These are phyloP conservation scores for Aspergillus coremiiformis DNA, from an alignment of 495 filamentous ascomycete species.

Conservation along the genomic window DNA sequence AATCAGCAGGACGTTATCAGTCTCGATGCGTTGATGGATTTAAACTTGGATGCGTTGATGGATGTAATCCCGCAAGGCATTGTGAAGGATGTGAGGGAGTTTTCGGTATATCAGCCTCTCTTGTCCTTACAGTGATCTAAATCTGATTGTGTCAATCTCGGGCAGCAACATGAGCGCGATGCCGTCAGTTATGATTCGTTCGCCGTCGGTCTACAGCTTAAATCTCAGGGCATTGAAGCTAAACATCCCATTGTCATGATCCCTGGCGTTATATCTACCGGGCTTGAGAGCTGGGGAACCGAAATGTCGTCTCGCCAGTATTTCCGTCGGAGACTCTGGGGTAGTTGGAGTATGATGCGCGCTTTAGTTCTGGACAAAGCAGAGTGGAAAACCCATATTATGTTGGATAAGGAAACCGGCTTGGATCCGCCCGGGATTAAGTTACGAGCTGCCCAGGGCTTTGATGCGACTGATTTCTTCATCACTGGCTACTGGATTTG, in stretches of 20 bases:
- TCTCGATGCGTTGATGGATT: constrained; percentile 67
- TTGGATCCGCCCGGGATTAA: constrained; percentile 91
- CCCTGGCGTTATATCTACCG: constrained; percentile 94
- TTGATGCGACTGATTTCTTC: constrained; percentile 94
- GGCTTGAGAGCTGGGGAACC: constrained; percentile 94
- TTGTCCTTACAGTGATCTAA: neutral
- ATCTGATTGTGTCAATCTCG: neutral
- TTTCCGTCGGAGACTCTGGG: constrained; percentile 90
- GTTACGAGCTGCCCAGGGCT: constrained; percentile 88
- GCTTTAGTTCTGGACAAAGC: constrained; percentile 89
- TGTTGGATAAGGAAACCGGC: constrained; percentile 87
- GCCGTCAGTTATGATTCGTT: constrained; percentile 90
- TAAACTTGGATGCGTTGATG: constrained; percentile 75
- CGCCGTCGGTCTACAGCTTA: constrained; percentile 73
- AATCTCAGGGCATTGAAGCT: constrained; percentile 72
- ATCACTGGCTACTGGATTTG: constrained; percentile 92
- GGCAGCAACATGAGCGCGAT: constrained; percentile 73
- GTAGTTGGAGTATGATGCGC: constrained; percentile 97
- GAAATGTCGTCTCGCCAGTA: constrained; percentile 72
- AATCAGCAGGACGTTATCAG: constrained; percentile 77
- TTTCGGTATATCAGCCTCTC: constrained; percentile 50
- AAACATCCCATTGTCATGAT: constrained; percentile 93
- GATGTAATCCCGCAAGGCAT: constrained; percentile 79
- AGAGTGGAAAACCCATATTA: constrained; percentile 91
- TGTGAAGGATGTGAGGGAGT: constrained; percentile 71